Evolutionary conservation across 2,329 filamentous ascomycete species (phyloP), one percentile per base, ranked within the genome.

Genomic region (Colletotrichum karsti): DNA sequence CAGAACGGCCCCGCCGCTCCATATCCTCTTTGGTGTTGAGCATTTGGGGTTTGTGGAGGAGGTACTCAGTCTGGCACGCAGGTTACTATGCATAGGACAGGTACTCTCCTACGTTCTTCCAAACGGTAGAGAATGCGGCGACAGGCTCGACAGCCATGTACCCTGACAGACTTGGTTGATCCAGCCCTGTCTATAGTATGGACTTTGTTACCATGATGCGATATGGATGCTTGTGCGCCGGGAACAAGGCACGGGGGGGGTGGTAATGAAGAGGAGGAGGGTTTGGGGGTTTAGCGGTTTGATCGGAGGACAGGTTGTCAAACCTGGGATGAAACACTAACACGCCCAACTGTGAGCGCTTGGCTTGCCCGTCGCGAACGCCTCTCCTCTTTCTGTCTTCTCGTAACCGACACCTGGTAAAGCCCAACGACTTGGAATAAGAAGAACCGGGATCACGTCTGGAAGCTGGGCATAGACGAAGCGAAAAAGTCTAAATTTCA

Each of bases 261-360:
- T 41, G 44, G 22, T 24, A 0, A 3, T 28, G 46, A 26, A n/a
- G 54, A 53, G 39, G 39, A 20, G 24, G 28, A n/a, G 20, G 42
- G 46, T 28, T 50, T 15, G 20, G 51, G 20, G 44, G 15, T 63
- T 33, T 46, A 12, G 46, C 53, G 33, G 60, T 48, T 58, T 64
- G 65, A 59, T 67, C 53, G 46, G 53, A 68, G 60, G 44, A 53
- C 53, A 59, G 54, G 46, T 48, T 65, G 65, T 59, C 65, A 65
- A 68, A 68, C 65, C 65, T 68, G 60, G 65, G 60, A 68, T 68
- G 65, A 68, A 35, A 35, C 33, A 35, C n/a, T n/a, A 67, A 67
- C 64, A 53, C 44, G 24, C 51, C 59, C 50, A 57, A 41, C 30
- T n/a, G 35, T 24, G 20, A 51, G 51, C 48, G 63, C 63, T 62